A percentile compares a stretch with the other conserved stretches of the same genome.
These are phyloP conservation scores for Neurospora sp. DNA, from an alignment of 495 filamentous ascomycete genomes.

Conservation along the genomic window DNA sequence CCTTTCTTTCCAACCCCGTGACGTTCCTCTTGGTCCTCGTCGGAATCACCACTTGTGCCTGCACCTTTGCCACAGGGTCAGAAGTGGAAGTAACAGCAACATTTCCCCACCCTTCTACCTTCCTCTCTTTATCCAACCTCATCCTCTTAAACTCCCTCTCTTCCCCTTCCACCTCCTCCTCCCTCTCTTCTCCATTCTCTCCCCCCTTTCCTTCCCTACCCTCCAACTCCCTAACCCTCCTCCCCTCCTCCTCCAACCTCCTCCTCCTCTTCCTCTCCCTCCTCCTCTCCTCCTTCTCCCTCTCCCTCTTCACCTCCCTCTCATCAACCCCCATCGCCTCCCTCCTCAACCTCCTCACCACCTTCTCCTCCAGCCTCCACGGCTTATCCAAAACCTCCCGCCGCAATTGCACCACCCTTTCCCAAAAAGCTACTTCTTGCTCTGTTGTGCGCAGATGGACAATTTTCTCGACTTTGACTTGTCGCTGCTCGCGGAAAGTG, in stretches of 20 bases:
- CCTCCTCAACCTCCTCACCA: conserved; percentile 43
- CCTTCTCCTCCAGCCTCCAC: conserved; percentile 51
- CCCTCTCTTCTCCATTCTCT: no score
- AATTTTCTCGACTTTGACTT: conserved; percentile 63
- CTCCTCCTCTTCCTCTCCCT: not conserved
- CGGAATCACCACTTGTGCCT: not conserved
- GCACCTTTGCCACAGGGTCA: not conserved
- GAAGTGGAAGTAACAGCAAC: not conserved
- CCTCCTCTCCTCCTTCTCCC: conserved; percentile 2
- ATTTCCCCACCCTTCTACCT: no score
- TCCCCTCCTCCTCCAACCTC: not conserved
- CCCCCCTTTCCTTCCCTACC: no score
- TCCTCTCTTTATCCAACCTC: not conserved
- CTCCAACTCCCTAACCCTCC: not conserved
- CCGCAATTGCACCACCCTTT: conserved; percentile 52
- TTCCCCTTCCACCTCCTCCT: no score
- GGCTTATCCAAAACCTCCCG: conserved; percentile 53
- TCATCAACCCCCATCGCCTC: conserved; percentile 36
- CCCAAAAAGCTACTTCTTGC: conserved; percentile 70
- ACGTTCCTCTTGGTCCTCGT: not conserved
- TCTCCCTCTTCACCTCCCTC: conserved; percentile 19
- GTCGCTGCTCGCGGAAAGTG: conserved; percentile 50
- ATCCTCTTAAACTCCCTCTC: no score
- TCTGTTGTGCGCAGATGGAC: conserved; percentile 50
- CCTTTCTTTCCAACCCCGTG: not conserved